Percentiles rank a stretch among this genome's conserved stretches.
Evolutionary conservation across 495 filamentous ascomycete species (phyloP).

Genomic region (Aspergillus panamensis): DNA sequence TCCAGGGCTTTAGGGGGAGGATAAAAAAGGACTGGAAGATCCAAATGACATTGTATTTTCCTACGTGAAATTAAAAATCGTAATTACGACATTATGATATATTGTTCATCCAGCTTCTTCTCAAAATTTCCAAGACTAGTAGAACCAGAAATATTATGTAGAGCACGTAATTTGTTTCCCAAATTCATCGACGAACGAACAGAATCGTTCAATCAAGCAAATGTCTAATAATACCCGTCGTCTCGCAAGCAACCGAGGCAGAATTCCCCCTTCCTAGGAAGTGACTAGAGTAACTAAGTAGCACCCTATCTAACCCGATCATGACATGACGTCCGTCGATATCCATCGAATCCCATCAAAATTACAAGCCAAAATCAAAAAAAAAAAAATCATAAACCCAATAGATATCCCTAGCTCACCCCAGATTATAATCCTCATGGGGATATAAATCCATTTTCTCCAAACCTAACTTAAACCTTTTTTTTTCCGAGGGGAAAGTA

Average conservation of each 20-base stretch:
- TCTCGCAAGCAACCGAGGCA: background rate
- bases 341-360: too few relatives aligned
- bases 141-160: background rate
- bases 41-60: slow-evolving; percentile 18
- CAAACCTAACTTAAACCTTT: too few relatives aligned
- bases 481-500: too few relatives aligned
- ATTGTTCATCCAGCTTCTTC: background rate
- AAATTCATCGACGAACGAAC: too few relatives aligned
- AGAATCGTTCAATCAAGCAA: background rate
- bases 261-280: background rate
- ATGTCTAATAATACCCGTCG: background rate
- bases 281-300: background rate
- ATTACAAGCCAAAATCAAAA: too few relatives aligned
- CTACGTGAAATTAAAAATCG: slow-evolving; percentile 12
- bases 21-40: slow-evolving; percentile 6
- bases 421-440: too few relatives aligned
- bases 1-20: slow-evolving; percentile 1
- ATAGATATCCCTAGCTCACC: too few relatives aligned
- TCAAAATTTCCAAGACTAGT: background rate
- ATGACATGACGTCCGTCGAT: too few relatives aligned
- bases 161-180: too few relatives aligned
- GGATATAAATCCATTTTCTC: too few relatives aligned
- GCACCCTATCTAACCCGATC: too few relatives aligned
- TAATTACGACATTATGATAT: slow-evolving; percentile 18
- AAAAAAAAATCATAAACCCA: too few relatives aligned